Evolutionary conservation across 2,329 filamentous ascomycete genomes (phyloP).

Genomic region (Helminthosporium solani): DNA sequence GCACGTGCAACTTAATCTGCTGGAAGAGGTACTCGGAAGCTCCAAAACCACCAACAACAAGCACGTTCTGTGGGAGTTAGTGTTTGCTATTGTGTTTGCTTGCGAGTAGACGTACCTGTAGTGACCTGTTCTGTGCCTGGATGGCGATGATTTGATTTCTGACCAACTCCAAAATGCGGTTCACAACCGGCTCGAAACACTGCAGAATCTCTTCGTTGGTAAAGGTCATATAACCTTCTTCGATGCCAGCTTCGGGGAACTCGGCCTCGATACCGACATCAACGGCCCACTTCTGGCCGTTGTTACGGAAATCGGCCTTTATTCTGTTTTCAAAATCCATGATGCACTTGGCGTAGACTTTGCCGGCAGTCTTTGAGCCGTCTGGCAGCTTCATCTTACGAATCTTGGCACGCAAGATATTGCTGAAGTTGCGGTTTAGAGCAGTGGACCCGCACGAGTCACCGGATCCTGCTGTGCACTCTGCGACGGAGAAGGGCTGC

Average conservation of each 20-base stretch:
- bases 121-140: conserved; percentile 88
- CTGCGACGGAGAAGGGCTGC: conserved; percentile 92
- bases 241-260: conserved; percentile 95
- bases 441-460: conserved; percentile 98
- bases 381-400: conserved; percentile 98
- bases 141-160: conserved; percentile 99
- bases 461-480: conserved; percentile 95
- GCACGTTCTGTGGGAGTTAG: conserved; percentile 66
- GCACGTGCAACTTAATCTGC: conserved; percentile 97
- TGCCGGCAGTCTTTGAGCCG: conserved; percentile 93
- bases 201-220: conserved; percentile 99
- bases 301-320: conserved; percentile 99
- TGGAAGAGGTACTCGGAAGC: conserved; percentile 99
- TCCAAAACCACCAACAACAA: conserved; percentile 97
- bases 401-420: conserved; percentile 96
- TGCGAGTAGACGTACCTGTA: conserved; percentile 62
- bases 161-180: conserved; percentile 92
- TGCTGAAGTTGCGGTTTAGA: conserved; percentile 96
- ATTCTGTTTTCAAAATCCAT: conserved; percentile 99
- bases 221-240: conserved; percentile 99
- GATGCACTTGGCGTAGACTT: conserved; percentile 98
- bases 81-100: not conserved
- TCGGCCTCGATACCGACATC: conserved; percentile 98
- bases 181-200: conserved; percentile 98
- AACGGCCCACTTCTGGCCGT: conserved; percentile 98